phyloP scores from a whole-genome alignment of 164 flowering plant species.

The Warburgia ugandensis region DNA sequence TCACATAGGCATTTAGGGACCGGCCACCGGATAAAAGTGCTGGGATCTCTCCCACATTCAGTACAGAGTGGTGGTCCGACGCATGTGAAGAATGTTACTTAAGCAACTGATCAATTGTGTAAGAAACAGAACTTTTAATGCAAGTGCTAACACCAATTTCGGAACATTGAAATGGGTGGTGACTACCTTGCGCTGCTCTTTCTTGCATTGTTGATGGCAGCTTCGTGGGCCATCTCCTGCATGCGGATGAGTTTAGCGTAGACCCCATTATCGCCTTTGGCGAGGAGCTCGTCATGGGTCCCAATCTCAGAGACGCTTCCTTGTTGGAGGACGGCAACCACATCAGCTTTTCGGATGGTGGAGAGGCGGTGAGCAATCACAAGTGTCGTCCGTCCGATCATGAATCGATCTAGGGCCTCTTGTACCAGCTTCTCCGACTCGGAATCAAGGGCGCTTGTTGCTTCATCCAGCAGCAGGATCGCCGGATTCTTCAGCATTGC shows the following conservation, averaged over 20 bases:
- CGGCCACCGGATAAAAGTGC: too few species aligned
- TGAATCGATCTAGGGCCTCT: conserved; percentile 93
- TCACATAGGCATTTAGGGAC: too few species aligned
- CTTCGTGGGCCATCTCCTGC: conserved; percentile 89
- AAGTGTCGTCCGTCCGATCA: conserved; percentile 95
- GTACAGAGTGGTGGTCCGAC: too few species aligned
- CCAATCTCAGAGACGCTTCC: conserved; percentile 91
- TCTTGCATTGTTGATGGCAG: conserved; percentile 71
- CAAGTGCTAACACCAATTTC: too few species aligned
- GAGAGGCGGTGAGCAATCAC: conserved; percentile 97
- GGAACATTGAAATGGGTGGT: background rate
- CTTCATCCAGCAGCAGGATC: conserved; percentile 87
- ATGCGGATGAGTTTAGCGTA: conserved; percentile 87
- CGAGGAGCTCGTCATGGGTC: conserved; percentile 79
- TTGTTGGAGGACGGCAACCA: conserved; percentile 87
- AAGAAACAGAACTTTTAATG: too few species aligned
- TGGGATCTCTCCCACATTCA: too few species aligned
- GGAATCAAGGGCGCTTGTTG: conserved; percentile 96
- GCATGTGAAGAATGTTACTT: too few species aligned
- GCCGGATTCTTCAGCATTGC: conserved; percentile 99
- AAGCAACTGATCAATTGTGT: too few species aligned
- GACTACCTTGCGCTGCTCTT: conserved; percentile 92
- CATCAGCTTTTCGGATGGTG: conserved; percentile 91
- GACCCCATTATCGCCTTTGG: conserved; percentile 72
- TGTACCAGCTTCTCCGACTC: conserved; percentile 96